Evolutionary conservation across 2,329 filamentous ascomycete species (phyloP), one percentile per base, ranked within the genome.

Genomic region (Pseudogymnoascus pannorum): DNA sequence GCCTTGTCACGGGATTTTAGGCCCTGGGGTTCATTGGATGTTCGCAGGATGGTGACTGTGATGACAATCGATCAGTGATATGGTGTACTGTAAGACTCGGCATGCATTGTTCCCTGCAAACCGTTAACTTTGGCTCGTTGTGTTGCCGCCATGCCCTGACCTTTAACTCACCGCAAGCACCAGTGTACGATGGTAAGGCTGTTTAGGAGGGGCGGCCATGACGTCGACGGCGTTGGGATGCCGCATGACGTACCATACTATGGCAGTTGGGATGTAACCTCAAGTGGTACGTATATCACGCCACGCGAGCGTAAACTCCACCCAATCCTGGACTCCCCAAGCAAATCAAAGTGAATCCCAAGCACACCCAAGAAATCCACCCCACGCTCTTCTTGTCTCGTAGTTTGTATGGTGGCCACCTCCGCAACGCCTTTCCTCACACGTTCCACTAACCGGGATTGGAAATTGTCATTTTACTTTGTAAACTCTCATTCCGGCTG

Each of bases 331-430:
- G 14, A 16, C 12, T 48, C 22, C 12, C 48, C 16, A 54, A 54
- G 48, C 48, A 54, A 54, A 54, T 54, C 26, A 31, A 1, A 54
- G 48, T 2, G n/a, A 18, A 54, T 9, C 2, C 36, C 16, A 40
- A 18, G 16, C 36, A 40, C 36, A 40, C 36, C 14, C 16, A 31
- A 26, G n/a, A 29, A 54, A 54, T 31, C 26, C 26, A 31, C 48
- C 48, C 48, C 48, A 54, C 48, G 48, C 48, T 31, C 48, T 54
- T 31, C n/a, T 54, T 54, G 48, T 31, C 24, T 54, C 48, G 48
- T 18, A 29, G 4, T 48, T 3, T 24, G 42, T 26, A 42, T 44
- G 44, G 7, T 14, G 14, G 22, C 29, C 44, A 51, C 24, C 18
- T 14, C 20, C 40, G 16, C 6, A 42, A 5, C 11, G 5, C 16